Base-by-base conservation (phyloP, 768 basidiomycete genomes). In the Mycena epipterygia region DNA sequence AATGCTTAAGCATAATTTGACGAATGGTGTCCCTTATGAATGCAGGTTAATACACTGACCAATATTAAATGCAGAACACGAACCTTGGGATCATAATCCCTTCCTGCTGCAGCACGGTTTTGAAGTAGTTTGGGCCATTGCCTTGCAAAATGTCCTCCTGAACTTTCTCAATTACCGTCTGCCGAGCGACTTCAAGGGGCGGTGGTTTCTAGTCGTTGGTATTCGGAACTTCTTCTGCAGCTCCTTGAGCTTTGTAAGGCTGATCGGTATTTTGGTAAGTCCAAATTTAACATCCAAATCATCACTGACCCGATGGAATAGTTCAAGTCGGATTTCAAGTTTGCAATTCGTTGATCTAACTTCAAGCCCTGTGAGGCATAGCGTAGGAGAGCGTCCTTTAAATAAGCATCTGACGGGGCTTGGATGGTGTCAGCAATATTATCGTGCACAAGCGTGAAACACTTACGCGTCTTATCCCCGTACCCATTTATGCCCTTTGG, bases 1-100 rank as follows among this genome's bases (percentile, higher is more conserved):
- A 72, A 42, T 76, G 63, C 27, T 64, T 52, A 27, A 32, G 29
- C 63, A 64, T 64, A 3, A 64, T 64, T 49, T 55, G 33, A 2
- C 63, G 52, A 25, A 64, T 14, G 19, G 53, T 56, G 16, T 64
- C 63, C 23, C 63, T n/a, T n/a, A n/a, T 64, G 30, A 9, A 1
- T 2, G 37, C 14, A 16, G 1, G 25, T 19, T 8, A 37, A n/a
- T n/a, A 29, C 5, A 30, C 27, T 25, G 13, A 25, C 21, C 16
- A 16, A 13, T 16, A 25, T 62, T 30, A 39, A 42, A 64, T 7
- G 21, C n/a, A 25, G 35, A 37, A 5, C 11, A 42, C 51, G n/a
- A 16, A 53, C 62, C 62, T 39, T n/a, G 62, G 62, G 14, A 64
- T 52, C 49, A 64, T 52, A 2, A 64, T 14, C 1, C 49, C 37